phyloP scores from a whole-genome alignment of 1,284 basidiomycete species.

The Porodaedalea pini region DNA sequence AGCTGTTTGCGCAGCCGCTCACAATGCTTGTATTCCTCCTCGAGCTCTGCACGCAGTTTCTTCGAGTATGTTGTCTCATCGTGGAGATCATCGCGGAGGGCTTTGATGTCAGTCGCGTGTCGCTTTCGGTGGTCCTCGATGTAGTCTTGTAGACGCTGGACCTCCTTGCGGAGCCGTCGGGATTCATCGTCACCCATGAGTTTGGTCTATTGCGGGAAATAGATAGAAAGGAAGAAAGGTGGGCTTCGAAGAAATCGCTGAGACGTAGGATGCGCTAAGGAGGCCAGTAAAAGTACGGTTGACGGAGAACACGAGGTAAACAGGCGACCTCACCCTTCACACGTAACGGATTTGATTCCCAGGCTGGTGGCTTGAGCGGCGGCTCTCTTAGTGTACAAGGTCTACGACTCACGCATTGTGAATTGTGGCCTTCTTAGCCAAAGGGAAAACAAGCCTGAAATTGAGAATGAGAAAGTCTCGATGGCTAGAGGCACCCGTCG shows the following conservation, averaged over 20 bases:
- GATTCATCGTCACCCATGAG: constrained; percentile 13
- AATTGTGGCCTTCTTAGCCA: too few species aligned
- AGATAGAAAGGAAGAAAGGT: background rate
- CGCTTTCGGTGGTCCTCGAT: constrained; percentile 13
- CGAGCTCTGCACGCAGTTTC: constrained; percentile 12
- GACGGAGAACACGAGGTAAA: constrained; percentile 8
- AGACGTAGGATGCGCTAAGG: background rate
- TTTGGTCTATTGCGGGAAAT: background rate
- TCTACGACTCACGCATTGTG: too few species aligned
- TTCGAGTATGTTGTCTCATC: constrained; percentile 10
- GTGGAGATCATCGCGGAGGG: constrained; percentile 5
- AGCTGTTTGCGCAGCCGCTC: constrained; percentile 1
- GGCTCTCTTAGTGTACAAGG: background rate
- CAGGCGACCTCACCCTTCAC: constrained; percentile 13
- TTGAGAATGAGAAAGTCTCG: too few species aligned
- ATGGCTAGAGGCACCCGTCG: too few species aligned
- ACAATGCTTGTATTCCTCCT: constrained; percentile 13
- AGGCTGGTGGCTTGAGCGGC: background rate
- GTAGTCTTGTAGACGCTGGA: constrained; percentile 10
- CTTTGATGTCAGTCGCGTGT: background rate
- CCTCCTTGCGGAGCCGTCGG: constrained; percentile 10
- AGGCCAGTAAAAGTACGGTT: background rate
- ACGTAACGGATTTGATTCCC: constrained; percentile 8
- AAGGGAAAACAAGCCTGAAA: too few species aligned
- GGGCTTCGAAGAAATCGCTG: background rate